These are phyloP conservation scores for Linderina pennispora DNA, from an alignment of 192 early-diverging fungal genomes.

Conservation along the genomic window DNA sequence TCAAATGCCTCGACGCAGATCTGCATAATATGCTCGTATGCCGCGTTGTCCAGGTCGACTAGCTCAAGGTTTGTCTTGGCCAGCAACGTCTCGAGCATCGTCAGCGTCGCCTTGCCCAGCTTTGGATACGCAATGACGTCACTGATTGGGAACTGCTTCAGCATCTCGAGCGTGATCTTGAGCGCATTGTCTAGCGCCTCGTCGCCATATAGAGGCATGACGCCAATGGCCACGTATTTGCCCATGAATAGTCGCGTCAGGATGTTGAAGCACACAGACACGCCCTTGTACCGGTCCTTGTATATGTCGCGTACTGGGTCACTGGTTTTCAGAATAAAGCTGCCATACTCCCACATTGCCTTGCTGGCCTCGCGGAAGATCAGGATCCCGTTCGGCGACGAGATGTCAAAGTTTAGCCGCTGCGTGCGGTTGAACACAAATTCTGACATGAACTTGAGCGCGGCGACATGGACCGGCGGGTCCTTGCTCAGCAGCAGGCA, in stretches of 20 bases:
- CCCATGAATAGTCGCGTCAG: conserved; percentile 65
- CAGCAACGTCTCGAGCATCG: conserved; percentile 64
- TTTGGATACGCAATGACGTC: conserved; percentile 67
- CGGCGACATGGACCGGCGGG: conserved; percentile 54
- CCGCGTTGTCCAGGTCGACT: conserved; percentile 48
- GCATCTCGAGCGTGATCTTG: conserved; percentile 57
- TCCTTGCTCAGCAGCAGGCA: conserved; percentile 59
- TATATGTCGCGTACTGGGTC: conserved; percentile 36
- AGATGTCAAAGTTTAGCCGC: conserved; percentile 77
- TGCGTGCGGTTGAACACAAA: conserved; percentile 76
- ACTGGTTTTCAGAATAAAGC: conserved; percentile 10
- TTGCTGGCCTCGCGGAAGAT: conserved; percentile 83
- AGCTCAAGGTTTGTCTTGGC: conserved; percentile 59
- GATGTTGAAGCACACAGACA: conserved; percentile 67
- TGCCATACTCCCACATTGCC: conserved; percentile 55
- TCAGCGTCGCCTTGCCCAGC: conserved; percentile 51
- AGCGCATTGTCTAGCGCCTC: conserved; percentile 65
- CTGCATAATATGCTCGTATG: conserved; percentile 69
- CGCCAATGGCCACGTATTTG: conserved; percentile 87
- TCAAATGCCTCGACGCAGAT: conserved; percentile 67
- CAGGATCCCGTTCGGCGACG: conserved; percentile 82
- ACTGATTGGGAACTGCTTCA: conserved; percentile 62
- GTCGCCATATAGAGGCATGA: conserved; percentile 83
- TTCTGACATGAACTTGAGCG: conserved; percentile 74
- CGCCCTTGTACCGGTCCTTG: conserved; percentile 67